phyloP scores from a whole-genome alignment of 2,329 filamentous ascomycete species.

The Anthostomella pinea region DNA sequence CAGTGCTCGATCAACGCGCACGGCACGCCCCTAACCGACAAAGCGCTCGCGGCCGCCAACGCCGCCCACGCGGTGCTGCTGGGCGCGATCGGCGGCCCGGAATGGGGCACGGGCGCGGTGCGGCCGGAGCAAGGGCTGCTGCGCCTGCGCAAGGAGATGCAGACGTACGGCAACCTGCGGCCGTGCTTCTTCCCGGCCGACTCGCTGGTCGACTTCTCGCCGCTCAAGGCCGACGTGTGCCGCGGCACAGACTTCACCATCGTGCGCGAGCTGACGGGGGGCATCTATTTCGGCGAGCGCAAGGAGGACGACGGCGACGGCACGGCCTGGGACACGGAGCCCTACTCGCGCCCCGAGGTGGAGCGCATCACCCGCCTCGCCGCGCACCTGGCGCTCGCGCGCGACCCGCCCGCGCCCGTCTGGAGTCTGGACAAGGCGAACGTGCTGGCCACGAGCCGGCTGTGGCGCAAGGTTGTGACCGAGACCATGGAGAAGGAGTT shows the following conservation, averaged over 20 bases:
- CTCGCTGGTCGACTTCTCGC: conserved; percentile 77
- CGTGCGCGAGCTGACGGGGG: conserved; percentile 86
- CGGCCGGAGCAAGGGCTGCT: conserved; percentile 93
- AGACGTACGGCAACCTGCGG: conserved; percentile 90
- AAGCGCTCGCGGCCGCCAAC: conserved; percentile 79
- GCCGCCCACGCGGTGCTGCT: conserved; percentile 85
- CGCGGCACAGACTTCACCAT: conserved; percentile 88
- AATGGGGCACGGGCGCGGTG: conserved; percentile 89
- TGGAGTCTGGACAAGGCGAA: conserved; percentile 96
- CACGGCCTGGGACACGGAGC: conserved; percentile 77
- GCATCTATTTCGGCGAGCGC: conserved; percentile 93
- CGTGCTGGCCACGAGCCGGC: conserved; percentile 81
- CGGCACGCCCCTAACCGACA: conserved; percentile 75
- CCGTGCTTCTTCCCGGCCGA: conserved; percentile 95
- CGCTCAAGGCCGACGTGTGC: conserved; percentile 82
- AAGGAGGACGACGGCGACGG: conserved; percentile 75
- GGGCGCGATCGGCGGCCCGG: conserved; percentile 89
- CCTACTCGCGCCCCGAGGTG: conserved; percentile 81
- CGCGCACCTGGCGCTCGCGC: conserved; percentile 74
- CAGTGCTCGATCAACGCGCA: conserved; percentile 86
- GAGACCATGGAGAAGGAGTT: conserved; percentile 88
- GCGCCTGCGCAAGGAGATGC: conserved; percentile 86
- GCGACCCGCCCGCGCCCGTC: conserved; percentile 73
- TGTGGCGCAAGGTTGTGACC: conserved; percentile 85
- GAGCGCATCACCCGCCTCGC: conserved; percentile 84